Evolutionary conservation across 208 protist genomes (phyloP).

Genomic region (Leishmania martiniquensis): DNA sequence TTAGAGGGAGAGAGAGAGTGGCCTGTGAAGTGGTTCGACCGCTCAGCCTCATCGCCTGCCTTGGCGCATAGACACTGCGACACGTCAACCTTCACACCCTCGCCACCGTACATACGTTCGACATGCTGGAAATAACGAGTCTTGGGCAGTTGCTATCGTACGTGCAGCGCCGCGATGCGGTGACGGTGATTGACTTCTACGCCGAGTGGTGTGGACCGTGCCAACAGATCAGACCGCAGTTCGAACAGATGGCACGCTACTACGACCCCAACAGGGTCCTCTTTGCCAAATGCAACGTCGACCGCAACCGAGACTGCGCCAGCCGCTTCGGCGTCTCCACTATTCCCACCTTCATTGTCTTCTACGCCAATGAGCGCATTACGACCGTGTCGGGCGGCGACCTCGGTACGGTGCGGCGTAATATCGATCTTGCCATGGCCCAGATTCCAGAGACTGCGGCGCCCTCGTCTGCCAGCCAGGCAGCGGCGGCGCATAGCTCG

Average conservation of each 20-base stretch:
- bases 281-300: conserved; percentile 86
- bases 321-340: conserved; percentile 51
- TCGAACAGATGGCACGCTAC: conserved; percentile 51
- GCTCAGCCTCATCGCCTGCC: not conserved
- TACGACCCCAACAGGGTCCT: conserved; percentile 55
- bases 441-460: conserved; percentile 19
- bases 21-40: not conserved
- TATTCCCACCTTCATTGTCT: conserved; percentile 88
- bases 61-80: not conserved
- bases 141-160: conserved; percentile 61
- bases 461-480: not conserved
- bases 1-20: not conserved
- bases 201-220: conserved; percentile 92
- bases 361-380: conserved; percentile 47
- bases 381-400: conserved; percentile 48
- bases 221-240: conserved; percentile 71
- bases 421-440: conserved; percentile 45
- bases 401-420: conserved; percentile 59
- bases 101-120: not conserved
- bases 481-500: not conserved
- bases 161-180: conserved; percentile 32
- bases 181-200: conserved; percentile 90
- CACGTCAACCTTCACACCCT: not conserved
- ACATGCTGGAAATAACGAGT: conserved; percentile 83
- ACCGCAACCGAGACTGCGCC: conserved; percentile 69